Evolutionary conservation across 148 eudicot genomes (phyloP).

Genomic region (Vaccinium vitisidaea): DNA sequence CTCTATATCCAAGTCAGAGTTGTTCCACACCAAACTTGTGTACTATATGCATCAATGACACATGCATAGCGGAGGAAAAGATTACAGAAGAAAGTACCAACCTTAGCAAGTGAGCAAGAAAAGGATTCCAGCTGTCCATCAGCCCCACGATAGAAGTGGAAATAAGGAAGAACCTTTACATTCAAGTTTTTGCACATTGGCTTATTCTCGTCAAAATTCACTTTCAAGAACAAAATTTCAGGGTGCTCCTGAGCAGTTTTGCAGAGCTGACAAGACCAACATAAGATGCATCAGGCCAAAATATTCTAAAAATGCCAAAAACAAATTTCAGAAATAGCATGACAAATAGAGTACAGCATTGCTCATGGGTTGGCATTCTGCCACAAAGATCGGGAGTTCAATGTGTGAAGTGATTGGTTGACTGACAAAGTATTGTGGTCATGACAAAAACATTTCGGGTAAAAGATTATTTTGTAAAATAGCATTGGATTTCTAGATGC

Average conservation of each 20-base stretch:
- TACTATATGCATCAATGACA: neutral
- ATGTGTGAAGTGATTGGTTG: too few relatives aligned
- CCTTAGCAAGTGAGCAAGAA: slow-evolving; percentile 97
- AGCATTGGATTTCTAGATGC: neutral
- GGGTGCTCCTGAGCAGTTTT: slow-evolving; percentile 81
- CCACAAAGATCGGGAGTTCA: neutral
- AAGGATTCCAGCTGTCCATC: slow-evolving; percentile 86
- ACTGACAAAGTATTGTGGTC: too few relatives aligned
- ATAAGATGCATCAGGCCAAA: slow-evolving; percentile 23
- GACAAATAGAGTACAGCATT: neutral
- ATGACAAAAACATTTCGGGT: neutral
- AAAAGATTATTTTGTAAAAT: neutral
- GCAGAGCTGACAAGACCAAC: slow-evolving; percentile 62
- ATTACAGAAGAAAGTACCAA: slow-evolving; percentile 23
- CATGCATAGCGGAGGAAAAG: neutral
- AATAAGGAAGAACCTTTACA: slow-evolving; percentile 95
- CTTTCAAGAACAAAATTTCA: slow-evolving; percentile 86
- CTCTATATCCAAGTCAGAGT: neutral
- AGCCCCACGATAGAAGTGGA: slow-evolving; percentile 95
- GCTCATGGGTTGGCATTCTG: neutral
- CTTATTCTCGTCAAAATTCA: slow-evolving; percentile 93
- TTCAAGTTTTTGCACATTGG: slow-evolving; percentile 96
- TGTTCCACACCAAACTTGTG: neutral
- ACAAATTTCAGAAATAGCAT: slow-evolving; percentile 15
- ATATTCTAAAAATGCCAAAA: neutral